These are phyloP conservation scores for Lunularia cruciata DNA, from an alignment of 225 moss, liverwort and hornwort species.

Conservation along the genomic window DNA sequence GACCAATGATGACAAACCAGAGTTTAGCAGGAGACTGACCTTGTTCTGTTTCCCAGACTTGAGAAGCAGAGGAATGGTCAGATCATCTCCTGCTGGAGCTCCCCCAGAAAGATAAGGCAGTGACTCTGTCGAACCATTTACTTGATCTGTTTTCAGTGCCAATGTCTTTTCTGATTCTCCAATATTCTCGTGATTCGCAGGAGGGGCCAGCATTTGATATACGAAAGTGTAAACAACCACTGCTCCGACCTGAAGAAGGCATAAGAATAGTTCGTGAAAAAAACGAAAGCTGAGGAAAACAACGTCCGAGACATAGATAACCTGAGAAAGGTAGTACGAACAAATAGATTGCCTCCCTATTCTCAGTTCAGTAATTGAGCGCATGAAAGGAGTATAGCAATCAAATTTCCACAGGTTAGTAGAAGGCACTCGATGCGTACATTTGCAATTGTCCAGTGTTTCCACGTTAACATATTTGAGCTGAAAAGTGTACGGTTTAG, in stretches of 20 bases:
- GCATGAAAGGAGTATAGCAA: no score
- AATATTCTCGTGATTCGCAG: conserved; percentile 20
- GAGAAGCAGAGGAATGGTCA: conserved; percentile 15
- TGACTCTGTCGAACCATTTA: neutral
- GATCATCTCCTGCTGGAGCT: conserved; percentile 2
- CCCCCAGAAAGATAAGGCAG: neutral
- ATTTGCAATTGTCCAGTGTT: no score
- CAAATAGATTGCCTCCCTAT: no score
- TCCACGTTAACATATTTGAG: no score
- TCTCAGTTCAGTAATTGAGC: no score
- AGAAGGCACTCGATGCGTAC: no score
- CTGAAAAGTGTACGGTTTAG: no score
- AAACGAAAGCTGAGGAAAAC: no score
- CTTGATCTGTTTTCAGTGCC: neutral
- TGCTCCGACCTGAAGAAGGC: conserved; percentile 66
- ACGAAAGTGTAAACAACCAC: conserved; percentile 88
- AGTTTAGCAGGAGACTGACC: conserved; percentile 5
- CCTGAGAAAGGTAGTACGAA: no score
- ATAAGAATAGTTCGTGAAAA: no score
- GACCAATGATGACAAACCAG: neutral
- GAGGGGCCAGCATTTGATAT: conserved; percentile 72
- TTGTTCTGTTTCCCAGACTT: neutral
- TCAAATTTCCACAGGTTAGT: no score
- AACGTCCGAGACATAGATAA: no score
- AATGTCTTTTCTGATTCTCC: neutral